Evolutionary conservation across 306 rosid genomes (phyloP), one percentile per base, ranked within the genome.

Genomic region (Vicia sativa): DNA sequence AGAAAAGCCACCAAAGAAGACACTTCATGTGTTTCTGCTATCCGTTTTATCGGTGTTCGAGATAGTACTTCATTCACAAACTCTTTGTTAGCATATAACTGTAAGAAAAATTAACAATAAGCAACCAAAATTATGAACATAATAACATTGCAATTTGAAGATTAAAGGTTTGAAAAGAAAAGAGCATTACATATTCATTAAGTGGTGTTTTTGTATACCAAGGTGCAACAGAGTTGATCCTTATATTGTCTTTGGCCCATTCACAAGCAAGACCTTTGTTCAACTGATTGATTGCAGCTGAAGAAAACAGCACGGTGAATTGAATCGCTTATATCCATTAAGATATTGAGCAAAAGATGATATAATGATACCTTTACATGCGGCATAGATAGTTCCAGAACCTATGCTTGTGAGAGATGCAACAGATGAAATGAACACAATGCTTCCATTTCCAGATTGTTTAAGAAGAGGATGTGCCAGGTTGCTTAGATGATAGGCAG

Each of bases 281-380:
- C 58, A 93, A 84, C 74, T 93, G 97, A 85, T 93, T 84, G 5
- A 90, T 83, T 67, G 95, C 99, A 84, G 92, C 97, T 93, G 95
- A 61, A 42, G 80, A 79, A 67, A 21, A 35, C 18, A 63, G 52
- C 46, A 69, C 0, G 1, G 29, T 62, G 58, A 68, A 55, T 34
- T 63, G 66, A 52, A 66, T 64, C 54, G 48, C 15, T 43, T 37
- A 39, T 38, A 72, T 37, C 35, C 44, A n/a, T 61, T 65, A 64
- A 25, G 67, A 16, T 66, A 16, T 66, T 62, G 19, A 34, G 77
- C 57, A 29, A 57, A 80, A n/a, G 11, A 75, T 50, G 39, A 57
- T 52, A 69, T 11, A 41, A 74, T 57, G n/a, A 42, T 31, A 87
- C 99, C 96, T 85, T 93, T 93, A 68, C 59, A 73, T 12, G 85